Evolutionary conservation across 805 yeast species (phyloP).

Genomic region (Saccharomycopsis selenospora): DNA sequence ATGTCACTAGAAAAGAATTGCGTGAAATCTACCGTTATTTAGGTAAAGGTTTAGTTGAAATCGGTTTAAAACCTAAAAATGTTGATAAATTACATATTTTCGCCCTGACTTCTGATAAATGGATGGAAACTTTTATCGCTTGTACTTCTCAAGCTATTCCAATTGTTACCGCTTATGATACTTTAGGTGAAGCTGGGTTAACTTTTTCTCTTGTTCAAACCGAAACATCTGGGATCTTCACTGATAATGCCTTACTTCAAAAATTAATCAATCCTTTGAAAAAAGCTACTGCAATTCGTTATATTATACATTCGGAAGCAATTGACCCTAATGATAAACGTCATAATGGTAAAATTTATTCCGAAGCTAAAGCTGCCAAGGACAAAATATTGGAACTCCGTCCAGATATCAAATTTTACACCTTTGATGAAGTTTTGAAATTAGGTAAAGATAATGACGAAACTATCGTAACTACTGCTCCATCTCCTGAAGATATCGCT

Average conservation of each 20-base stretch:
- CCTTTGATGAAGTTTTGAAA: slow-evolving; percentile 56
- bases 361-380: slow-evolving; percentile 49
- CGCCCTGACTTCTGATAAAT: slow-evolving; percentile 79
- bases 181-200: slow-evolving; percentile 83
- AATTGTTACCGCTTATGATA: slow-evolving; percentile 92
- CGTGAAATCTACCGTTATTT: slow-evolving; percentile 39
- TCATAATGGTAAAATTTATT: slow-evolving; percentile 50
- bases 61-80: slow-evolving; percentile 62
- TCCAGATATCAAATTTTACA: slow-evolving; percentile 66
- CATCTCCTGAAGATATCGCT: slow-evolving; percentile 52
- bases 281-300: slow-evolving; percentile 52
- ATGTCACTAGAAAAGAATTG: slow-evolving; percentile 55
- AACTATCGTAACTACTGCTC: slow-evolving; percentile 34
- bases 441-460: slow-evolving; percentile 52
- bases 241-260: slow-evolving; percentile 68
- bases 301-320: slow-evolving; percentile 62
- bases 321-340: slow-evolving; percentile 59
- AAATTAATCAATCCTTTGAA: slow-evolving; percentile 68
- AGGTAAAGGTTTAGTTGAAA: slow-evolving; percentile 68
- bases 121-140: slow-evolving; percentile 86
- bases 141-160: slow-evolving; percentile 74
- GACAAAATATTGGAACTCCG: slow-evolving; percentile 55
- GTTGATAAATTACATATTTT: slow-evolving; percentile 69
- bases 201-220: slow-evolving; percentile 83
- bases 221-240: slow-evolving; percentile 67